These are phyloP conservation scores for Chytriomyces confervae DNA, from an alignment of 192 early-diverging fungal genomes.

Conservation along the genomic window DNA sequence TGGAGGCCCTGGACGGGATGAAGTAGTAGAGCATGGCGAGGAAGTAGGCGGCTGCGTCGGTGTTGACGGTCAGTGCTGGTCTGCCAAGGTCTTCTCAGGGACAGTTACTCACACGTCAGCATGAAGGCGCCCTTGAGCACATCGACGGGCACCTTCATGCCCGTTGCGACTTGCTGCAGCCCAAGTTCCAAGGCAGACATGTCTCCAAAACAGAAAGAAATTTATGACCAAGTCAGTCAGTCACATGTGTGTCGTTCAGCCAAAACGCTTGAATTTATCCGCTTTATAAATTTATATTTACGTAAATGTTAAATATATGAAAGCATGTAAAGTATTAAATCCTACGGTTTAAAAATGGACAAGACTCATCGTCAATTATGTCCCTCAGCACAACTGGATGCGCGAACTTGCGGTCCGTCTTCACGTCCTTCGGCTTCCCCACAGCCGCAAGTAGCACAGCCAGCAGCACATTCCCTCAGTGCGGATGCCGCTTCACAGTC, in stretches of 20 bases:
- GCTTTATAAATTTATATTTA: too few species aligned
- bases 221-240: too few species aligned
- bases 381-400: constrained; percentile 18
- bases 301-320: too few species aligned
- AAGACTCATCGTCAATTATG: too few species aligned
- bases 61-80: background rate
- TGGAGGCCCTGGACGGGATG: constrained; percentile 2
- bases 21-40: constrained; percentile 8
- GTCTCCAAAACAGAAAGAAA: background rate
- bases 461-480: background rate
- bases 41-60: constrained; percentile 14
- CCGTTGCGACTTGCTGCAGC: background rate
- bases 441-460: background rate
- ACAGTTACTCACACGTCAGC: constrained; percentile 4
- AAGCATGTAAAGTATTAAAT: too few species aligned
- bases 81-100: background rate
- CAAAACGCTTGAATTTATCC: too few species aligned
- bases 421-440: constrained; percentile 20
- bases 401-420: constrained; percentile 11
- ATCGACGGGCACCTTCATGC: constrained; percentile 19
- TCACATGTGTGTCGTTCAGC: too few species aligned
- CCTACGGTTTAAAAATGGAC: too few species aligned
- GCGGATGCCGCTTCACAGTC: constrained; percentile 24
- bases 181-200: constrained; percentile 6
- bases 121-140: constrained; percentile 32